phyloP scores from a whole-genome alignment of 495 filamentous ascomycete species.

The Penicillium psychrofluorescens region DNA sequence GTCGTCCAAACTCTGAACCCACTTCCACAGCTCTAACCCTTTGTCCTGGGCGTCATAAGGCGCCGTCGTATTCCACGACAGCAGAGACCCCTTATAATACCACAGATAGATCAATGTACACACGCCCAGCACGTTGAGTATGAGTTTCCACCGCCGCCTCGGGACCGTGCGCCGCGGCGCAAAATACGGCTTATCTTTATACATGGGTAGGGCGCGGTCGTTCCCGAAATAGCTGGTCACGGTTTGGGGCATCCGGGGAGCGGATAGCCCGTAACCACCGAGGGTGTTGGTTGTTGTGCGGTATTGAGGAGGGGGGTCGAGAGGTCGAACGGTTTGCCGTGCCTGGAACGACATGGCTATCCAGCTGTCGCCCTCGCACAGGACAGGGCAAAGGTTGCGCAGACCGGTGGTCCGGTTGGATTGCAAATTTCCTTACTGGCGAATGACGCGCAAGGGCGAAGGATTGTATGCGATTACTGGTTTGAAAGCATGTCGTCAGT shows the following conservation, averaged over 20 bases:
- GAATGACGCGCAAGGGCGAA: too few species aligned
- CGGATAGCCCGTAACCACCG: slow-evolving; percentile 32
- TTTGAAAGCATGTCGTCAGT: too few species aligned
- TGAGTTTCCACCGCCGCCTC: slow-evolving; percentile 18
- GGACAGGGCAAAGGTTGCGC: too few species aligned
- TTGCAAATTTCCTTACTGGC: too few species aligned
- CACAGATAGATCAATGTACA: slow-evolving; percentile 39
- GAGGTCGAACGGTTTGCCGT: slow-evolving; percentile 3
- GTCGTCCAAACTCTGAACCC: slow-evolving; percentile 29
- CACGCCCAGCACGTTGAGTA: slow-evolving; percentile 14
- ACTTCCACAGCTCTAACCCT: slow-evolving; percentile 35
- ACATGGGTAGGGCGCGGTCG: slow-evolving; percentile 73
- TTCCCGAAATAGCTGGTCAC: slow-evolving; percentile 46
- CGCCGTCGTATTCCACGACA: slow-evolving; percentile 3
- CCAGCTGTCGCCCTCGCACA: neutral
- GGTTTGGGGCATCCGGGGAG: slow-evolving; percentile 19
- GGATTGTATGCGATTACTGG: too few species aligned
- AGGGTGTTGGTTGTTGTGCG: slow-evolving; percentile 40
- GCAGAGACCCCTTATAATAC: slow-evolving; percentile 30
- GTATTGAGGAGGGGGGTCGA: neutral
- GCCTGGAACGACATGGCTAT: slow-evolving; percentile 15
- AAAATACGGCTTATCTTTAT: slow-evolving; percentile 94
- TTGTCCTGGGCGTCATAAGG: slow-evolving; percentile 7
- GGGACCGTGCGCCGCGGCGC: slow-evolving; percentile 36
- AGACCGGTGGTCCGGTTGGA: too few species aligned